phyloP scores from a whole-genome alignment of 441 rosid species.

The Eugenia klotzschiana region DNA sequence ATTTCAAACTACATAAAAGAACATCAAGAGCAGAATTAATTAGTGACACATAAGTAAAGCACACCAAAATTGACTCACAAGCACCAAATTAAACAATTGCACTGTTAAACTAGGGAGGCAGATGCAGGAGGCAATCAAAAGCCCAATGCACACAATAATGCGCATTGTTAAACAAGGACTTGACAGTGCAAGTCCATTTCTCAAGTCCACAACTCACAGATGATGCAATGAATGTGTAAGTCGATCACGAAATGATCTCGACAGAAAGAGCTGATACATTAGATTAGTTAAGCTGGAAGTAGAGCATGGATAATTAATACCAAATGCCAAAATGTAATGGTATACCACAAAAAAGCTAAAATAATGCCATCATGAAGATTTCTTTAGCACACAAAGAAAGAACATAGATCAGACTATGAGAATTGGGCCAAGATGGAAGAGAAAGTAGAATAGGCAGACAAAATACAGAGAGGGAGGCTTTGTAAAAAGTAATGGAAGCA shows the following conservation, averaged over 20 bases:
- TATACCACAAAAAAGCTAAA: not conserved
- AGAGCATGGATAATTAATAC: not conserved
- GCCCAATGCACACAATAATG: not conserved
- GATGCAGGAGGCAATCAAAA: not conserved
- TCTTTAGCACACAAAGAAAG: not conserved
- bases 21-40: slow-evolving; percentile 2
- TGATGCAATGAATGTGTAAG: not conserved
- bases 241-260: not conserved
- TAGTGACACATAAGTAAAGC: not conserved
- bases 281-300: not conserved
- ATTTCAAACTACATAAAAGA: slow-evolving; percentile 11
- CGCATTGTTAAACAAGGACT: not conserved
- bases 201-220: not conserved
- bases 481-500: not conserved
- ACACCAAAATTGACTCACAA: not conserved
- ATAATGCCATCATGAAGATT: not conserved
- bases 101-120: not conserved
- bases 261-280: not conserved
- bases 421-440: not conserved
- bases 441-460: not conserved
- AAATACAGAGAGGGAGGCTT: not conserved
- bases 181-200: not conserved
- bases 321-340: not conserved
- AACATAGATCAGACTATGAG: not conserved
- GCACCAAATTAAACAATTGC: not conserved